Base-by-base conservation (phyloP, 1,284 basidiomycete genomes). In the Boletus semigastroideus region DNA sequence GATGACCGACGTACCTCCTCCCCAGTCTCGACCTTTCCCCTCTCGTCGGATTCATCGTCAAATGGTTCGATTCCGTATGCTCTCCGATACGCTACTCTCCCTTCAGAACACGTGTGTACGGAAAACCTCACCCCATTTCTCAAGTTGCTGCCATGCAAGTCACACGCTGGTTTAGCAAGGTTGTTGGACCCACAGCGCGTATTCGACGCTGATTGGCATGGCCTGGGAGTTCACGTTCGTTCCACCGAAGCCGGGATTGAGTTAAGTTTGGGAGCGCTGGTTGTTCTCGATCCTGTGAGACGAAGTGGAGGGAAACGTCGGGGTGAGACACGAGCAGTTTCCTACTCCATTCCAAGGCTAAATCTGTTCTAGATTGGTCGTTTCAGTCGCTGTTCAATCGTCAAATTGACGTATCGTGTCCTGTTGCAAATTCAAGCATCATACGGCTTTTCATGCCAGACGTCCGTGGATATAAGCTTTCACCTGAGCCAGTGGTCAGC, bases 111-210 rank as follows among this genome's bases (percentile, higher is more conserved):
- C 56, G 89, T 97, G 16, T 99, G 96, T 67, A 99, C 96, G 3
- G 97, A 99, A 67, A 98, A 98, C 68, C 74, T 99, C 7, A 96
- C 95, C 0, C 96, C 97, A 0, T 95, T 98, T 71, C 79, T 98
- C 51, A 94, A 95, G 64, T 84, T 98, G 7, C 75, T 99, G 3
- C 96, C 97, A 0, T 98, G 95, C 78, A 93, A 96, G 67, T 84
- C 89, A 3, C 74, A 80, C n/a, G 92, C 93, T 0, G 96, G 96
- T 11, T 79, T 98, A n/a, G 91, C 92, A 0, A 77, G 74, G 9
- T 76, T 98, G 3, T 76, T 98, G 38, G 91, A 95, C 62, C 89
- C 94, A 0, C 93, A 98, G 59, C 78, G 78, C 5, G 71, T 96
- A 4, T 94, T 98, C 61, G 86, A 90, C 57, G 86, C 90, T 4